Percentiles rank a stretch among this genome's conserved stretches.
These are phyloP conservation scores for Podaxis sp. DNA, from an alignment of 768 basidiomycete species.

Conservation along the genomic window DNA sequence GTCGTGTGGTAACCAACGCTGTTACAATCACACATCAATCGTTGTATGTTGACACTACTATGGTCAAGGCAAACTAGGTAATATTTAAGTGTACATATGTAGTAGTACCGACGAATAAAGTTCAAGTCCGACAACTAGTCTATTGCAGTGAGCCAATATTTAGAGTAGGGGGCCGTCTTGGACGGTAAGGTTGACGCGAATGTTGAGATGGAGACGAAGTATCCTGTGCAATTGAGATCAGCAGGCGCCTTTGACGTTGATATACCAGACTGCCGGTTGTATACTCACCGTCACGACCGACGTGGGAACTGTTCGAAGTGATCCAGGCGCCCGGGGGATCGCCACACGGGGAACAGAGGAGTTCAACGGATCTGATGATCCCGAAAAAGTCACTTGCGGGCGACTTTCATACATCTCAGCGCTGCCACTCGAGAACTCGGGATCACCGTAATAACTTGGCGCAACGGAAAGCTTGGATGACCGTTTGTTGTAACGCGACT, in stretches of 20 bases:
- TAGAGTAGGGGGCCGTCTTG: slow-evolving; percentile 5
- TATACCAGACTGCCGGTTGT: background rate
- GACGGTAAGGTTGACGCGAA: background rate
- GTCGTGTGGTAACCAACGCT: slow-evolving; percentile 16
- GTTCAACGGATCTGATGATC: slow-evolving; percentile 27
- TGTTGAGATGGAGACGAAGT: background rate
- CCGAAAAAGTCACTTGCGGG: slow-evolving; percentile 17
- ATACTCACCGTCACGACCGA: slow-evolving; percentile 8
- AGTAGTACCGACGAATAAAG: background rate
- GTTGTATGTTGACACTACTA: background rate
- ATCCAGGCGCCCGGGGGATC: slow-evolving; percentile 13
- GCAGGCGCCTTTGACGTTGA: background rate
- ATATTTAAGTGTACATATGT: background rate
- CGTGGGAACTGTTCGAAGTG: slow-evolving; percentile 3
- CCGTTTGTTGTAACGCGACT: background rate
- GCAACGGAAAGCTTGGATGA: slow-evolving; percentile 32
- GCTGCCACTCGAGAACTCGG: slow-evolving; percentile 20
- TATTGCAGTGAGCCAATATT: slow-evolving; percentile 5
- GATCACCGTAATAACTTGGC: slow-evolving; percentile 40
- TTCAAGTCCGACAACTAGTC: background rate
- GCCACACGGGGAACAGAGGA: slow-evolving; percentile 24
- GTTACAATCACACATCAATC: slow-evolving; percentile 14
- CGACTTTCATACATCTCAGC: slow-evolving; percentile 23
- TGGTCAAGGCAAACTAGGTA: background rate
- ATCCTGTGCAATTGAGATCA: slow-evolving; percentile 8